Base-by-base conservation (phyloP, 345 rosid species). In the Dovyalis caffra region DNA sequence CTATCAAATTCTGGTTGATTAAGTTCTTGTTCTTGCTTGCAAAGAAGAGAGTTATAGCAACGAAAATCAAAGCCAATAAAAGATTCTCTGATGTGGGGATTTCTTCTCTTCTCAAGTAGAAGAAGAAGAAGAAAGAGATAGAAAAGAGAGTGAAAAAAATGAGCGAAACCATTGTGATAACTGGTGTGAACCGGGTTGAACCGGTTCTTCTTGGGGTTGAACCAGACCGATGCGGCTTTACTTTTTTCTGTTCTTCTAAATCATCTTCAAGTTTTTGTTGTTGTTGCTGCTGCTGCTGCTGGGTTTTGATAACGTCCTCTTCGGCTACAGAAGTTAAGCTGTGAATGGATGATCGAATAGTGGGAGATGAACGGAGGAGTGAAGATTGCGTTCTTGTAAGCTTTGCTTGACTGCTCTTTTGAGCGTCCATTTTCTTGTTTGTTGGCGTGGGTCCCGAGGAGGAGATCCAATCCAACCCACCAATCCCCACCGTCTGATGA, bases 321-420 rank as follows among this genome's bases (percentile, higher is more conserved):
- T 92, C 93, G 40, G 78, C 80, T 74, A 91, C 80, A n/a, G 92
- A 92, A 25, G 87, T 81, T 15, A 95, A 81, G 66, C 99, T 95
- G 73, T 92, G 95, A 69, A 95, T 86, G 68, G 99, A 91, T 11
- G 97, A 92, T 77, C 97, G 92, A 76, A 89, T 80, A 77, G 93
- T 93, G 7, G 97, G 91, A 15, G 95, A 86, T 26, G 97, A 90
- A 37, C 96, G 90, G 65, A 95, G 92, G 34, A 95, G 91, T 58
- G 96, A 91, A 3, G 99, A 95, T 62, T 89, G 87, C 0, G 94
- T 92, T 66, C 96, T 80, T 68, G 96, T 89, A 0, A 93, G 90
- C 92, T 87, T 88, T 64, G 84, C 70, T 79, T 87, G 91, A 80
- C 88, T 75, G 81, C 88, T 74, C 79, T 83, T 88, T 70, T 79